Evolutionary conservation across 2,329 filamentous ascomycete species (phyloP), one percentile per base, ranked within the genome.

Genomic region (Malbranchea cinnamomea): DNA sequence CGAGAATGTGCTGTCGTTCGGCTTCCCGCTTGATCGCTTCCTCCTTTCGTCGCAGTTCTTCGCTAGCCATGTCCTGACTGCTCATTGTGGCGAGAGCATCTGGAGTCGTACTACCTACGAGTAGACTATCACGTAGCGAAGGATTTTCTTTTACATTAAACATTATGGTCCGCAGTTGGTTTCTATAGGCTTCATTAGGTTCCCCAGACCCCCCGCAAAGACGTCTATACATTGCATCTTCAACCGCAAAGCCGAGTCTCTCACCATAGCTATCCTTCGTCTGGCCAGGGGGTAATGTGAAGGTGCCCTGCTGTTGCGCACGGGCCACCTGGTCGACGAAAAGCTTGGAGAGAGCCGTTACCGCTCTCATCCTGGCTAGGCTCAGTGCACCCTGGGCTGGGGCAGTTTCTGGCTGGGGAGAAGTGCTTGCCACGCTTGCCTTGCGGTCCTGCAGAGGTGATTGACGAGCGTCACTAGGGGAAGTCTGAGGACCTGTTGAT

Each of bases 91-190:
- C 80, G 26, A 98, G 65, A 33, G 73, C 71, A n/a, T 76, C 63
- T 0, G 87, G 73, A 5, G 75, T 71, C 20, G 94, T 61, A 18
- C 67, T 71, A 30, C 73, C 71, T 37, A 70, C 69, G n/a, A 95
- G 62, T 31, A 98, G 62, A 23, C 78, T 72, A 45, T 76, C 69
- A 30, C 79, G 71, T 25, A 98, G 63, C 42, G 83, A 74, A 32
- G 74, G 59, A 52, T 98, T 98, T 48, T 75, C 77, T 65, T 92
- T 93, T 37, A 94, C 63, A 56, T 95, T 95, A 56, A 81, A 80
- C 28, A 74, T 63, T 41, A 98, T 69, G 25, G 77, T 73, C 39
- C 83, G 74, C 43, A 84, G 68, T 54, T 93, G 71, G 31, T 56
- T 49, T 39, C 58, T 63, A 56, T 76, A 78, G 19, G 61, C 54